These are phyloP conservation scores for Phytophthora melonis DNA, from an alignment of 352 stramenopile species.

Conservation along the genomic window DNA sequence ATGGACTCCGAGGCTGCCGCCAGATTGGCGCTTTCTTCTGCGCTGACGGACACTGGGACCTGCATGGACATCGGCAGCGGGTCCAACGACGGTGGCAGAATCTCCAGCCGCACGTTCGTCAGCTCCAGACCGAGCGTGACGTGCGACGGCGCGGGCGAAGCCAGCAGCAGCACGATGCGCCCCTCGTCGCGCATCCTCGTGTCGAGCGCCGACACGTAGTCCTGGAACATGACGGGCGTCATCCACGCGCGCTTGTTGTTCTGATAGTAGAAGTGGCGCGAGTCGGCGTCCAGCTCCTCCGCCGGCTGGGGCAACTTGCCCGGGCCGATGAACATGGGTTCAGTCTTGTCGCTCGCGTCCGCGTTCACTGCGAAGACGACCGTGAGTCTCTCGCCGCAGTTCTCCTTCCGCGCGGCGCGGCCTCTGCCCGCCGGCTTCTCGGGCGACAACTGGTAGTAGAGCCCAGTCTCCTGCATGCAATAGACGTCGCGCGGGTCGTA, in stretches of 20 bases:
- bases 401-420: conserved; percentile 30
- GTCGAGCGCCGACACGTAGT: conserved; percentile 60
- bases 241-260: conserved; percentile 66
- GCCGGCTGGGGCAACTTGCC: conserved; percentile 33
- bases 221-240: conserved; percentile 69
- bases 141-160: conserved; percentile 51
- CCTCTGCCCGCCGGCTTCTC: conserved; percentile 51
- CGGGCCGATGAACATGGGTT: conserved; percentile 62
- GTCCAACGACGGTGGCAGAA: conserved; percentile 53
- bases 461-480: conserved; percentile 61
- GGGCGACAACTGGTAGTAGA: conserved; percentile 62
- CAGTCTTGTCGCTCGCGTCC: conserved; percentile 60
- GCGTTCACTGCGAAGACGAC: conserved; percentile 56
- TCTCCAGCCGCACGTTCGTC: conserved; percentile 62
- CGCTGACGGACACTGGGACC: conserved; percentile 56
- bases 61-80: conserved; percentile 49
- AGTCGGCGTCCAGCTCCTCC: conserved; percentile 32
- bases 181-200: conserved; percentile 57
- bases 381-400: conserved; percentile 42
- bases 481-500: conserved; percentile 66
- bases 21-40: conserved; percentile 38
- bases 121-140: conserved; percentile 61
- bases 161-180: conserved; percentile 54
- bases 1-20: conserved; percentile 41
- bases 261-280: conserved; percentile 55